phyloP scores from a whole-genome alignment of 1,139 yeast species.

The Blastobotrys indianensis region DNA sequence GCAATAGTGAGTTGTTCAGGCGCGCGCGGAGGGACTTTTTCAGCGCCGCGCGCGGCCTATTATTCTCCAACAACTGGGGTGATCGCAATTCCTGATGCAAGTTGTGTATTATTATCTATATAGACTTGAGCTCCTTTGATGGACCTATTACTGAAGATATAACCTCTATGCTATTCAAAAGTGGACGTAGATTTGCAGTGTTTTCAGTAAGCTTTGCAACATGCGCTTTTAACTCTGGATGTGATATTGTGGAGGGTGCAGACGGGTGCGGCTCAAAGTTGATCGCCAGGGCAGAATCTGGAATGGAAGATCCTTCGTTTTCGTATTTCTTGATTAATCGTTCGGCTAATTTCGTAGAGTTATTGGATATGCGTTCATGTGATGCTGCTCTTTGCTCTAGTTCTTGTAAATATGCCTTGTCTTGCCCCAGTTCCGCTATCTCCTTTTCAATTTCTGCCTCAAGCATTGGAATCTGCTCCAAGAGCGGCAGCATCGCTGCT shows the following conservation, averaged over 20 bases:
- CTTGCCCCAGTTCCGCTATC: conserved; percentile 14
- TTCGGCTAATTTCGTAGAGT: not conserved
- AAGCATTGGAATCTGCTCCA: conserved; percentile 23
- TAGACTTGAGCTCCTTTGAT: no score
- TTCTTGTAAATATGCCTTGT: conserved; percentile 14
- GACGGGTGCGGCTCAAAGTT: not conserved
- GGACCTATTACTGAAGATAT: no score
- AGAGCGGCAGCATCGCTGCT: conserved; percentile 20
- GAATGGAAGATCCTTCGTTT: not conserved
- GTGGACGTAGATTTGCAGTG: not conserved
- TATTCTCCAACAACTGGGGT: no score
- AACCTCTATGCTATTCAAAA: no score
- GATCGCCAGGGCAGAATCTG: conserved; percentile 3
- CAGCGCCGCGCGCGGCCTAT: no score
- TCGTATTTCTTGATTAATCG: conserved; percentile 1
- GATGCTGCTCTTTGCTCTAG: conserved; percentile 11
- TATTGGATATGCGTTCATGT: conserved; percentile 5
- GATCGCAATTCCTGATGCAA: no score
- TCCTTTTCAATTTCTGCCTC: conserved; percentile 22
- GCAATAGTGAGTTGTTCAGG: no score
- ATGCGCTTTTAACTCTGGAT: not conserved
- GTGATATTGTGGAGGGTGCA: not conserved
- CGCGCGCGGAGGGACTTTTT: no score
- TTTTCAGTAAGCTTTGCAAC: not conserved
- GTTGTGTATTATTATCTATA: no score